A percentile compares a stretch with the other conserved stretches of the same genome.
Conservation (phyloP, 108 stramenopile species). For the Schizochytrium sp. region DNA sequence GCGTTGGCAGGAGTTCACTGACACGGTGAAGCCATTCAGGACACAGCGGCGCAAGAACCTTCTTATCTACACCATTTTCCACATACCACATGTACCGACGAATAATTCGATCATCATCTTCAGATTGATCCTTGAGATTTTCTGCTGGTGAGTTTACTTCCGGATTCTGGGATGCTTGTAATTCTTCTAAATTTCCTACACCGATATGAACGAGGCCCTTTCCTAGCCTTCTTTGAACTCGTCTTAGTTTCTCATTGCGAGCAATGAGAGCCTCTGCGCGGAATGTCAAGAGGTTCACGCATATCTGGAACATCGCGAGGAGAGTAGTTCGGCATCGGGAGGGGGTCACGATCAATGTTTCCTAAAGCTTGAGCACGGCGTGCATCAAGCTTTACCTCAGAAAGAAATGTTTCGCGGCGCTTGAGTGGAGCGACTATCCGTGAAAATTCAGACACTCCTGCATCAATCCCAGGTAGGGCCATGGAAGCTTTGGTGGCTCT, state of each 20-base stretch:
- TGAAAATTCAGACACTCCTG: no score
- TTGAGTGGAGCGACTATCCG: not conserved
- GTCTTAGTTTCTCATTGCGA: not conserved
- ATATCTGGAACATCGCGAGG: not conserved
- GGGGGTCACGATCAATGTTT: not conserved
- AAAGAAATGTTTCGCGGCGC: not conserved
- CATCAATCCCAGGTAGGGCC: not conserved
- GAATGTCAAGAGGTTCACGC: not conserved
- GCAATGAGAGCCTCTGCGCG: not conserved
- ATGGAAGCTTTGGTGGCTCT: not conserved
- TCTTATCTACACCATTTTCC: not conserved
- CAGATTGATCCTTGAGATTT: no score
- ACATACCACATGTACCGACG: slow-evolving; percentile 33
- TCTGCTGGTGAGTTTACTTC: no score
- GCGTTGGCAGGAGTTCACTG: slow-evolving; percentile 19
- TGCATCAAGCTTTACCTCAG: not conserved
- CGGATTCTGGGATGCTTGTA: no score
- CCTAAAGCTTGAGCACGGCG: slow-evolving; percentile 9
- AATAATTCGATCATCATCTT: not conserved
- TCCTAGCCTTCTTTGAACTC: no score
- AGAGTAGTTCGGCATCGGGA: not conserved
- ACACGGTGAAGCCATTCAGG: slow-evolving; percentile 35
- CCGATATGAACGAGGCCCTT: no score
- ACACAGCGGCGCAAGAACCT: slow-evolving; percentile 6
- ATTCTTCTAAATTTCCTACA: no score